These are phyloP conservation scores for Elongisporangium anandrum DNA, from an alignment of 352 stramenopile species.

Conservation along the genomic window DNA sequence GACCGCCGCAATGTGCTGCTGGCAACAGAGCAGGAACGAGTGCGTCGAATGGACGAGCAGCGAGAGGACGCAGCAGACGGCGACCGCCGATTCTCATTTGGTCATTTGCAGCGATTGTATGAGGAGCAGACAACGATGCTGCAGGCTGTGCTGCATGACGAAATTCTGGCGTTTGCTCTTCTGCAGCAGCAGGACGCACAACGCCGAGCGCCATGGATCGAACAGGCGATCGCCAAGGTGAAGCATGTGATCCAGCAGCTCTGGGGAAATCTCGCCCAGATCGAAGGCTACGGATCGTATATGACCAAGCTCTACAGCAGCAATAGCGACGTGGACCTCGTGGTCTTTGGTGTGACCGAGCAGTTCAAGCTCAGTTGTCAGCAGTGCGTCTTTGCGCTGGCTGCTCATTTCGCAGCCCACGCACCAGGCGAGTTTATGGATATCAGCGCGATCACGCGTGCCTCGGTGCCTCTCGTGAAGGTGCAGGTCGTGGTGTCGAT, in stretches of 20 bases:
- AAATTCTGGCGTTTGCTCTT: slow-evolving; percentile 60
- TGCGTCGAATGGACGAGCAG: slow-evolving; percentile 59
- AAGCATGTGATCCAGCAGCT: slow-evolving; percentile 34
- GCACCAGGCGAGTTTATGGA: slow-evolving; percentile 27
- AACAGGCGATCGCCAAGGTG: slow-evolving; percentile 47
- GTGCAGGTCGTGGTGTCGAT: slow-evolving; percentile 43
- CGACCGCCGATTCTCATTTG: slow-evolving; percentile 37
- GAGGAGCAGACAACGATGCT: slow-evolving; percentile 76
- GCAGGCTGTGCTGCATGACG: slow-evolving; percentile 74
- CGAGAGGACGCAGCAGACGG: slow-evolving; percentile 8
- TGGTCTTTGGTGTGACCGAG: slow-evolving; percentile 65
- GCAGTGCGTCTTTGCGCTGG: slow-evolving; percentile 42
- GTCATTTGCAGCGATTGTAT: slow-evolving; percentile 70
- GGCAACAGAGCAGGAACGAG: slow-evolving; percentile 70
- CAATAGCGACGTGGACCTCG: slow-evolving; percentile 74
- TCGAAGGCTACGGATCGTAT: slow-evolving; percentile 77
- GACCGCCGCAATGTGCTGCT: slow-evolving; percentile 60
- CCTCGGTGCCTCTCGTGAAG: slow-evolving; percentile 76
- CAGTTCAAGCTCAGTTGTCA: slow-evolving; percentile 42
- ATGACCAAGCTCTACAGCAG: slow-evolving; percentile 57
- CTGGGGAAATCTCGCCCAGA: slow-evolving; percentile 39
- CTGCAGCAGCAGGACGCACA: slow-evolving; percentile 37
- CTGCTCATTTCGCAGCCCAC: slow-evolving; percentile 13
- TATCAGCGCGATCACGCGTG: slow-evolving; percentile 69
- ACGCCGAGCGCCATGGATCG: slow-evolving; percentile 31